These are phyloP conservation scores for Rhytidhysteron rufulum DNA, from an alignment of 2,329 filamentous ascomycete genomes.

Conservation along the genomic window DNA sequence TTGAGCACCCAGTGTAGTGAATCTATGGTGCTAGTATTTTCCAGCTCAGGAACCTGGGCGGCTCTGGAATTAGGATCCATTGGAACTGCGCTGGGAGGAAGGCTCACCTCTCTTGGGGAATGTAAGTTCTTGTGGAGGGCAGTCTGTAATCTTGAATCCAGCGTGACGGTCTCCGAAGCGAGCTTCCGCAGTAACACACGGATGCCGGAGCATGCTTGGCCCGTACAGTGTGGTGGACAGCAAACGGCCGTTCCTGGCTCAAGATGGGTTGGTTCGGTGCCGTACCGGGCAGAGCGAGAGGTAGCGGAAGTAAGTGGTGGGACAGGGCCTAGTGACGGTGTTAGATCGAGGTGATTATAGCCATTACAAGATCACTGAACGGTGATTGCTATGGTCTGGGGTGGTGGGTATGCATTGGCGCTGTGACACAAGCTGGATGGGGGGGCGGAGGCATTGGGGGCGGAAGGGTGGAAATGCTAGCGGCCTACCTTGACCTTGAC, in stretches of 20 bases:
- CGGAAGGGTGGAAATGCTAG: constrained; percentile 5
- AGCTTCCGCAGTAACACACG: constrained; percentile 21
- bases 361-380: too few species aligned
- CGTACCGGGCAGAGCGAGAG: constrained; percentile 12
- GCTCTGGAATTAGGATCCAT: too few species aligned
- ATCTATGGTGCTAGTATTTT: constrained; percentile 10
- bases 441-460: not conserved
- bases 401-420: not conserved
- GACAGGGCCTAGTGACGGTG: constrained; percentile 12
- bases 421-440: not conserved
- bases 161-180: constrained; percentile 16
- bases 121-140: constrained; percentile 17
- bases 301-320: constrained; percentile 13
- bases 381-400: too few species aligned
- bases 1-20: constrained; percentile 22
- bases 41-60: constrained; percentile 15
- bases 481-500: constrained; percentile 19
- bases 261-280: constrained; percentile 17
- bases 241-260: constrained; percentile 16
- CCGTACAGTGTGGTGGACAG: constrained; percentile 20
- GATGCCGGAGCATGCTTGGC: constrained; percentile 19
- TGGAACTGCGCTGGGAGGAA: too few species aligned
- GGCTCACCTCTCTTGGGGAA: constrained; percentile 18
- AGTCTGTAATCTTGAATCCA: constrained; percentile 16
- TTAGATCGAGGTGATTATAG: too few species aligned